Base-by-base conservation (phyloP, 2,329 filamentous ascomycete genomes). In the Sclerotinia subarctica region DNA sequence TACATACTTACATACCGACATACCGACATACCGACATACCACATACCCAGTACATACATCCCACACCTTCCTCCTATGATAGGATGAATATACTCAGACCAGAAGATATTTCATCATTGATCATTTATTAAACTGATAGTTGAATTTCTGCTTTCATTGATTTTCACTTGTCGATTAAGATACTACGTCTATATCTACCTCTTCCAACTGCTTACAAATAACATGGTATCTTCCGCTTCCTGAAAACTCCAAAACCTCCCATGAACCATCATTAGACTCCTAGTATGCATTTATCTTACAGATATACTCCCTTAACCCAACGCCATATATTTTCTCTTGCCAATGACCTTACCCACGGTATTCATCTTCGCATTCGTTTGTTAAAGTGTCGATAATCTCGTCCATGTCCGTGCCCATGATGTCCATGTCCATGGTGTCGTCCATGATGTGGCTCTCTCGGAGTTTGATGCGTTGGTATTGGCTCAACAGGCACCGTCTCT, bases 401-500 rank as follows among this genome's bases (percentile, higher is more conserved):
- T 7, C 58, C 51, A 69, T 70, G 49, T 35, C 71, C 46, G 32
- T 63, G 64, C 5, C 60, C 63, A 32, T 70, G 60, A 13, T 70
- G 47, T 13, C 72, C 59, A 53, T 66, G 53, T 32, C 65, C 59
- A 68, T 64, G 60, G n/a, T 64, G 58, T 24, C 59, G 64, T n/a
- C 54, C 58, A 64, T 69, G 51, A 65, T 68, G 68, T 64, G 69
- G 69, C 38, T 69, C 70, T 69, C 70, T 70, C 1, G 70, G 67
- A 29, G 47, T 35, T 46, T 67, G 65, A 8, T 63, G 65, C 0
- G 68, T 52, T 26, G 68, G 62, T 69, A 68, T 52, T 68, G 70
- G 58, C 70, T 66, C 60, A 69, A 72, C 54, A 69, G 69, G n/a
- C 66, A 67, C 60, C 70, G 73, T 70, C 73, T 91, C 88, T 72